Evolutionary conservation across 2,329 filamentous ascomycete genomes (phyloP).

Genomic region (Sclerotinia nivalis): DNA sequence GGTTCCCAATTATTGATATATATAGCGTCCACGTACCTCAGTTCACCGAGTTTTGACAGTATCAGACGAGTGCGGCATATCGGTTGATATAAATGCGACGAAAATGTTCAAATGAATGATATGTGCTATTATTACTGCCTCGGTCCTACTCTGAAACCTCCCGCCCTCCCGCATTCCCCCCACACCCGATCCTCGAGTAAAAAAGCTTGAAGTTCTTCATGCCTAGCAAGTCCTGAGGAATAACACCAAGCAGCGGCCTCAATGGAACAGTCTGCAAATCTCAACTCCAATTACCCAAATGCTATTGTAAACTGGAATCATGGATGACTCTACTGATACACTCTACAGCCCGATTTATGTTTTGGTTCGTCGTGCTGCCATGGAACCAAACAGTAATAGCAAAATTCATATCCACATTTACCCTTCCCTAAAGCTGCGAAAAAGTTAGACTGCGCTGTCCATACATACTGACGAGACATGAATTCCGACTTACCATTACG

Average conservation of each 20-base stretch:
- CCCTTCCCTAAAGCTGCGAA: background rate
- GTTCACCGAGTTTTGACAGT: background rate
- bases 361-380: no score
- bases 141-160: background rate
- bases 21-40: no score
- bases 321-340: background rate
- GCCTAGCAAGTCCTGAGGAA: no score
- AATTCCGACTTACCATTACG: background rate
- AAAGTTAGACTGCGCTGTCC: background rate
- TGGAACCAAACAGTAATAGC: background rate
- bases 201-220: background rate
- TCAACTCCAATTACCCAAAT: background rate
- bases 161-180: background rate
- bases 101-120: background rate
- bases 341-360: background rate
- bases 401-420: background rate
- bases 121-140: background rate
- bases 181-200: no score
- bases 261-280: no score
- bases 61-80: background rate
- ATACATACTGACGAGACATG: background rate
- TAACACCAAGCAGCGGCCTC: background rate
- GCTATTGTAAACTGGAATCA: no score
- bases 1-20: no score
- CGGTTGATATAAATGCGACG: background rate